Conservation (phyloP, 2,329 filamentous ascomycete genomes). For the Epichloe brachyelytri region DNA sequence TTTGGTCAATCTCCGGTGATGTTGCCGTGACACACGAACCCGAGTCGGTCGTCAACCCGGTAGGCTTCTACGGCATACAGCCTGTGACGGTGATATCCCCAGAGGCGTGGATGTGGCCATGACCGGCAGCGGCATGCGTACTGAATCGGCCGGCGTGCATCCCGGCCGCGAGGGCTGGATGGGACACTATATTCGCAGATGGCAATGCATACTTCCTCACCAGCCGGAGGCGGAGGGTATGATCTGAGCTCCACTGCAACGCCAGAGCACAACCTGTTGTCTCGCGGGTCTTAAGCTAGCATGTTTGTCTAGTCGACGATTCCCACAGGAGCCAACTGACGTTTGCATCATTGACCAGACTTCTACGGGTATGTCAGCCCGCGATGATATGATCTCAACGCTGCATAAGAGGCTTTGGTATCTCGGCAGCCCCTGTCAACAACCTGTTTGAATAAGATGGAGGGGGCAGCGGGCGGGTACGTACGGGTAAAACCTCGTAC, state of each 20-base stretch:
- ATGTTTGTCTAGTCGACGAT: too few relatives aligned
- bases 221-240: neutral
- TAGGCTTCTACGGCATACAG: conserved; percentile 1
- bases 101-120: conserved; percentile 4
- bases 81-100: neutral
- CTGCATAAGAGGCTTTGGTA: too few relatives aligned
- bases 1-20: conserved; percentile 1
- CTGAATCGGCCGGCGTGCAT: neutral
- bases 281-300: too few relatives aligned
- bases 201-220: neutral
- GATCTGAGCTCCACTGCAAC: neutral
- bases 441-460: too few relatives aligned
- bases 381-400: too few relatives aligned
- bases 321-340: too few relatives aligned
- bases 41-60: neutral
- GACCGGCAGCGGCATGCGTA: neutral
- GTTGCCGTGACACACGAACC: neutral
- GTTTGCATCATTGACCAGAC: too few relatives aligned
- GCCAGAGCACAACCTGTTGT: neutral
- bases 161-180: conserved; percentile 2
- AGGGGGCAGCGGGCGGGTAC: too few relatives aligned
- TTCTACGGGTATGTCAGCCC: too few relatives aligned
- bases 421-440: too few relatives aligned
- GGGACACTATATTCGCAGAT: conserved; percentile 1
- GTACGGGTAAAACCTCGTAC: too few relatives aligned